A percentile compares a stretch with the other conserved stretches of the same genome.
phyloP scores from a whole-genome alignment of 176 grass and related monocot genomes.

The Eleusine indica region DNA sequence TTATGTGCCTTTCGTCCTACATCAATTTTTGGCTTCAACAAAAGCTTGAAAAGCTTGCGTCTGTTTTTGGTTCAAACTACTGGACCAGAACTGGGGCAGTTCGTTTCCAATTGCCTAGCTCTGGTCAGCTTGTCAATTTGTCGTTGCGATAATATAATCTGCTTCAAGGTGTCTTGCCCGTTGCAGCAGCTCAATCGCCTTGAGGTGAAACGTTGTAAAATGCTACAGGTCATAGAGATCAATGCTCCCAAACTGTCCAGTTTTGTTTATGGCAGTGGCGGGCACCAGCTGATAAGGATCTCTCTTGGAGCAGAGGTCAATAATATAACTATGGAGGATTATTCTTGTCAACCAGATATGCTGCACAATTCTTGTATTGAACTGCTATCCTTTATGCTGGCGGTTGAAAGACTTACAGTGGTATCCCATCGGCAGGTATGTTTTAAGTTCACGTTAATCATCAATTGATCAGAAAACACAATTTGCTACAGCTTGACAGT shows the following conservation, averaged over 20 bases:
- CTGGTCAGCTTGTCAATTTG: neutral
- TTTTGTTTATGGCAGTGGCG: neutral
- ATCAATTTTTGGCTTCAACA: neutral
- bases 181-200: neutral
- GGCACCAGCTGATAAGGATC: neutral
- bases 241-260: slow-evolving; percentile 18
- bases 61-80: neutral
- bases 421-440: neutral
- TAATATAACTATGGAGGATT: neutral
- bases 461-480: neutral
- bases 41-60: slow-evolving; percentile 14
- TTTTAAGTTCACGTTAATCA: neutral
- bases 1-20: slow-evolving; percentile 1
- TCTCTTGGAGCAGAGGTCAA: slow-evolving; percentile 17
- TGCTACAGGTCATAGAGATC: slow-evolving; percentile 25
- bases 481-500: neutral
- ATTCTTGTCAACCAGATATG: neutral
- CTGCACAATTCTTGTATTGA: neutral
- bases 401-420: slow-evolving; percentile 17
- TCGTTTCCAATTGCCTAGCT: neutral
- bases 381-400: slow-evolving; percentile 15
- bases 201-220: neutral
- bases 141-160: neutral
- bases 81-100: slow-evolving; percentile 1
- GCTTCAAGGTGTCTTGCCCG: neutral